Evolutionary conservation across 345 rosid species (phyloP).

Genomic region (Euphorbia lathyris): DNA sequence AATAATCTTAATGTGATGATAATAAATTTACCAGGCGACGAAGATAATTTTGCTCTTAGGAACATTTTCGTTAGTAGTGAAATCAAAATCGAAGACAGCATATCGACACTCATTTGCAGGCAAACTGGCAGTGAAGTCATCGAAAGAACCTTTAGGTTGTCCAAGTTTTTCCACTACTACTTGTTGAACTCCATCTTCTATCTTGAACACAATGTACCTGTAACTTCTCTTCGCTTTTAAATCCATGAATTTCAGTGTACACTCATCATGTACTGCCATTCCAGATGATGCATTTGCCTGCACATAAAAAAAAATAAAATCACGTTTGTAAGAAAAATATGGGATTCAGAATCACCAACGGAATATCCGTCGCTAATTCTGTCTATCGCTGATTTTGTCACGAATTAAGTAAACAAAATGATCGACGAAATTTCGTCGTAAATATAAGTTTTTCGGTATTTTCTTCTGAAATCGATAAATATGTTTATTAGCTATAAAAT

Average conservation of each 20-base stretch:
- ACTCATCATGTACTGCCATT: slow-evolving; percentile 30
- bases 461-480: too few species aligned
- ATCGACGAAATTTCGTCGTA: too few species aligned
- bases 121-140: slow-evolving; percentile 22
- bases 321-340: too few species aligned
- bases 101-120: slow-evolving; percentile 30
- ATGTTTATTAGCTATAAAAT: too few species aligned
- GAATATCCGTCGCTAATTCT: too few species aligned
- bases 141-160: slow-evolving; percentile 5
- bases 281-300: slow-evolving; percentile 24
- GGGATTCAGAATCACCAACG: too few species aligned
- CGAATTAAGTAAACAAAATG: too few species aligned
- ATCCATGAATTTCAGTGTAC: slow-evolving; percentile 25
- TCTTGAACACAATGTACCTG: slow-evolving; percentile 28
- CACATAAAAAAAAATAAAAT: too few species aligned
- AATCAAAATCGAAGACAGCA: slow-evolving; percentile 31
- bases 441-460: too few species aligned
- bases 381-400: too few species aligned
- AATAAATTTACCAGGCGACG: slow-evolving; percentile 22
- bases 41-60: slow-evolving; percentile 30
- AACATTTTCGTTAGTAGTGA: slow-evolving; percentile 25
- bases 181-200: slow-evolving; percentile 22
- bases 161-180: slow-evolving; percentile 24
- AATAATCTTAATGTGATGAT: too few species aligned
- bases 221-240: slow-evolving; percentile 27